A percentile compares a stretch with the other conserved stretches of the same genome.
Evolutionary conservation across 2,329 filamentous ascomycete species (phyloP).

Genomic region (Incumbomyces lentus): DNA sequence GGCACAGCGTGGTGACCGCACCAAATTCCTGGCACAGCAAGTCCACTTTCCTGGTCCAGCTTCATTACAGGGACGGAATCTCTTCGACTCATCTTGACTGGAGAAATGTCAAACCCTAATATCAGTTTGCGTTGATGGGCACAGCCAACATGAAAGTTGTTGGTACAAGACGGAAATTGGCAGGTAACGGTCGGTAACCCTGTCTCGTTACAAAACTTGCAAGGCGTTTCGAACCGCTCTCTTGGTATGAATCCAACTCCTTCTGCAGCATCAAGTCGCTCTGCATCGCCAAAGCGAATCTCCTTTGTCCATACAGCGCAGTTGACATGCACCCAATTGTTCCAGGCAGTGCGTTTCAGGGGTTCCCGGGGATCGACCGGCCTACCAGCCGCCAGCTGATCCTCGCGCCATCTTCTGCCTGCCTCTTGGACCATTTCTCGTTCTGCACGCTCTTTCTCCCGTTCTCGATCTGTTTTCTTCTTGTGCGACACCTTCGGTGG

Average conservation of each 20-base stretch:
- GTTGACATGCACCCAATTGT: constrained; percentile 95
- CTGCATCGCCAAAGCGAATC: constrained; percentile 80
- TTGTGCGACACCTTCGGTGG: constrained; percentile 66
- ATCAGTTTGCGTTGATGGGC: constrained; percentile 72
- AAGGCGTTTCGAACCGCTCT: constrained; percentile 62
- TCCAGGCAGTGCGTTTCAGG: constrained; percentile 85
- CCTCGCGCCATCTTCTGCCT: constrained; percentile 70
- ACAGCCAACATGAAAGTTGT: constrained; percentile 75
- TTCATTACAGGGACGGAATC: constrained; percentile 72
- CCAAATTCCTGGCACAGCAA: constrained; percentile 78
- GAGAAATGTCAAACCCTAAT: constrained; percentile 81
- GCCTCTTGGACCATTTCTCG: constrained; percentile 71
- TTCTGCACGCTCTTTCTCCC: constrained; percentile 77
- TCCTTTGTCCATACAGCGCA: constrained; percentile 89
- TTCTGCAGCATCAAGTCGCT: constrained; percentile 73
- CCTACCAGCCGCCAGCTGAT: constrained; percentile 73
- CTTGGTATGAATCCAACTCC: constrained; percentile 75
- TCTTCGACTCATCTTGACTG: constrained; percentile 77
- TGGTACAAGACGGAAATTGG: constrained; percentile 44
- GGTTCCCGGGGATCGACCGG: constrained; percentile 78
- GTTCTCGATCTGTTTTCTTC: constrained; percentile 88
- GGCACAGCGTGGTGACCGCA: constrained; percentile 81
- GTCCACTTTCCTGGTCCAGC: constrained; percentile 68
- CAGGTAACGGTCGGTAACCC: constrained; percentile 68
- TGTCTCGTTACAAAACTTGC: constrained; percentile 70